Conservation (phyloP, 1,284 basidiomycete genomes). For the Marasmius oreades region DNA sequence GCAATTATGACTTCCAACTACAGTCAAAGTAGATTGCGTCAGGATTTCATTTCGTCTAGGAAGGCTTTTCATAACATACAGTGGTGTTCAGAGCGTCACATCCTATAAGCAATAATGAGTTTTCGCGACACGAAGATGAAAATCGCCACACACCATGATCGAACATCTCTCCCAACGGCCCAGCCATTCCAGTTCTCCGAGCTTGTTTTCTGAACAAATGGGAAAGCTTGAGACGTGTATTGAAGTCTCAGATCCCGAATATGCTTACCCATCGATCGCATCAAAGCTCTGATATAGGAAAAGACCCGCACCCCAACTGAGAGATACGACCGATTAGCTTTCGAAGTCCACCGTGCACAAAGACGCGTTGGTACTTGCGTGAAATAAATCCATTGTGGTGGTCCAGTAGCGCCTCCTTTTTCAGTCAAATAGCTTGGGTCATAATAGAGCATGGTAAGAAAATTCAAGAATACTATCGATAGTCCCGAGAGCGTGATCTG, state of each 20-base stretch:
- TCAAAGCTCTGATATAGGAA: constrained; percentile 93
- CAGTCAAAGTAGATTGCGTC: constrained; percentile 31
- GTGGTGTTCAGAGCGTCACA: constrained; percentile 95
- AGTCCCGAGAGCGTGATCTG: constrained; percentile 86
- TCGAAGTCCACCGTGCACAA: neutral
- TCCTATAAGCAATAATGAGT: constrained; percentile 36
- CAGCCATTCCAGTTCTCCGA: constrained; percentile 91
- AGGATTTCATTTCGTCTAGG: constrained; percentile 1
- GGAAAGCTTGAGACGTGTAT: constrained; percentile 1
- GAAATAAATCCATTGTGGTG: constrained; percentile 84
- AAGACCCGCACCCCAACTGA: constrained; percentile 84
- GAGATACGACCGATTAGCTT: neutral
- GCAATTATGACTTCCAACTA: constrained; percentile 77
- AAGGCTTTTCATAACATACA: constrained; percentile 36
- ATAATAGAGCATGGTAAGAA: constrained; percentile 78
- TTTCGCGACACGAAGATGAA: neutral
- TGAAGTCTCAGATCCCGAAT: neutral
- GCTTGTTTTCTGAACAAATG: constrained; percentile 81
- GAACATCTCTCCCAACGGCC: constrained; percentile 94
- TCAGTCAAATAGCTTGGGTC: constrained; percentile 75
- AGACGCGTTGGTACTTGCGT: constrained; percentile 49
- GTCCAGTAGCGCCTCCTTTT: constrained; percentile 56
- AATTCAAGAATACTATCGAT: constrained; percentile 80
- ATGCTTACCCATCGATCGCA: constrained; percentile 77
- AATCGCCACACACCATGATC: constrained; percentile 75